Evolutionary conservation across 192 early-diverging fungal genomes (phyloP).

Genomic region (Funneliformis geosporum): DNA sequence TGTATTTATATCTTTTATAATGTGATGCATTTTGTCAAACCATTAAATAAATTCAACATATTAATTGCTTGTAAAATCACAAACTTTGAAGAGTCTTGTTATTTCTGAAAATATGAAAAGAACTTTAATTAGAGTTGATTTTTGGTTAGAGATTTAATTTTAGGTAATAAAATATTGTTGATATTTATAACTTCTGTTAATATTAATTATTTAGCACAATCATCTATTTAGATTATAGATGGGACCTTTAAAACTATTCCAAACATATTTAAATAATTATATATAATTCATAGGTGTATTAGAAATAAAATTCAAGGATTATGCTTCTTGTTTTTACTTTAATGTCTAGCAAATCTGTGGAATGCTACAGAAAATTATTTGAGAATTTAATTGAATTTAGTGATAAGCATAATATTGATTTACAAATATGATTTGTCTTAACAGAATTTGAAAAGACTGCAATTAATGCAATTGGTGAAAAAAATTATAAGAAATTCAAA

Average conservation of each 20-base stretch:
- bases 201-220: background rate
- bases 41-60: background rate
- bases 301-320: too few relatives aligned
- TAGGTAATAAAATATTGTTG: background rate
- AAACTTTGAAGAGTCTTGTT: background rate
- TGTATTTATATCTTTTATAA: background rate
- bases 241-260: background rate
- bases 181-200: background rate
- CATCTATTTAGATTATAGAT: background rate
- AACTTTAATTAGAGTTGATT: background rate
- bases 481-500: too few relatives aligned
- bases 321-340: too few relatives aligned
- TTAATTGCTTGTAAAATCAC: background rate
- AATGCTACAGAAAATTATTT: too few relatives aligned
- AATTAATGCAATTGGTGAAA: too few relatives aligned
- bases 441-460: too few relatives aligned
- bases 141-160: background rate
- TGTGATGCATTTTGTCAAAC: background rate
- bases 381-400: too few relatives aligned
- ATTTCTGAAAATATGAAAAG: constrained; percentile 13
- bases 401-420: too few relatives aligned
- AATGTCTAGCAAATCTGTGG: too few relatives aligned
- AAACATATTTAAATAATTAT: constrained; percentile 2
- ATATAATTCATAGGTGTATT: background rate
- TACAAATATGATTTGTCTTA: too few relatives aligned